Conservation (phyloP, 1,284 basidiomycete species). For the Ceratobasidium sp. region DNA sequence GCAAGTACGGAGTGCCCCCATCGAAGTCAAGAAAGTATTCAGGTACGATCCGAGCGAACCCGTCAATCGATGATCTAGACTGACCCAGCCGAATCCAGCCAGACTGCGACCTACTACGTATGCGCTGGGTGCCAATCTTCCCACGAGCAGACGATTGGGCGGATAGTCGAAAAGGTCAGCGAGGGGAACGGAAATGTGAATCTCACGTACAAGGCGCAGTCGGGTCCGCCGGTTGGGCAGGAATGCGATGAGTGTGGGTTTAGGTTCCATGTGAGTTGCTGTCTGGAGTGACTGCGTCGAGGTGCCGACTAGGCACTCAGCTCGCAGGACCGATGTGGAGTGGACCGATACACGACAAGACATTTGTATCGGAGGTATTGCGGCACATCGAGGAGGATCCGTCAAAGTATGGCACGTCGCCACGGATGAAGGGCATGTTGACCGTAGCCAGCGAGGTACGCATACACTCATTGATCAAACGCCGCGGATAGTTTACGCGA, state of each 20-base stretch:
- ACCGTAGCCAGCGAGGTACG: conserved; percentile 84
- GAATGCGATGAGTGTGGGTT: conserved; percentile 86
- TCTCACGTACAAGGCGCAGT: conserved; percentile 71
- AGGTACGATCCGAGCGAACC: conserved; percentile 52
- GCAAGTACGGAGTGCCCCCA: conserved; percentile 73
- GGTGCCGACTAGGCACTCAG: conserved; percentile 50
- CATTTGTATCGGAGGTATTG: conserved; percentile 79
- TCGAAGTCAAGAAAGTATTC: conserved; percentile 86
- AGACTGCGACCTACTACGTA: conserved; percentile 81
- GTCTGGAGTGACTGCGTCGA: conserved; percentile 2
- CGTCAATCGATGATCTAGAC: background rate
- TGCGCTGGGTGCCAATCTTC: conserved; percentile 83
- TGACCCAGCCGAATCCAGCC: conserved; percentile 55
- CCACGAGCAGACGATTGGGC: conserved; percentile 81
- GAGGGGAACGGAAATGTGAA: conserved; percentile 63
- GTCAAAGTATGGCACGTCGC: conserved; percentile 75
- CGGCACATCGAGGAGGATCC: conserved; percentile 69
- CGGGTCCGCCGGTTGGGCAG: conserved; percentile 68
- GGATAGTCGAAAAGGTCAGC: conserved; percentile 63
- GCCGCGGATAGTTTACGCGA: background rate
- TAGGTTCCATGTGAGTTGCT: conserved; percentile 65
- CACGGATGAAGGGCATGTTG: conserved; percentile 95
- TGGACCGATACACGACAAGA: conserved; percentile 80
- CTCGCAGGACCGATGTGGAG: conserved; percentile 97
- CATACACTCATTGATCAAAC: conserved; percentile 27